A percentile compares a stretch with the other conserved stretches of the same genome.
These are phyloP conservation scores for Ephemerocybe angulata DNA, from an alignment of 768 basidiomycete species.

Conservation along the genomic window DNA sequence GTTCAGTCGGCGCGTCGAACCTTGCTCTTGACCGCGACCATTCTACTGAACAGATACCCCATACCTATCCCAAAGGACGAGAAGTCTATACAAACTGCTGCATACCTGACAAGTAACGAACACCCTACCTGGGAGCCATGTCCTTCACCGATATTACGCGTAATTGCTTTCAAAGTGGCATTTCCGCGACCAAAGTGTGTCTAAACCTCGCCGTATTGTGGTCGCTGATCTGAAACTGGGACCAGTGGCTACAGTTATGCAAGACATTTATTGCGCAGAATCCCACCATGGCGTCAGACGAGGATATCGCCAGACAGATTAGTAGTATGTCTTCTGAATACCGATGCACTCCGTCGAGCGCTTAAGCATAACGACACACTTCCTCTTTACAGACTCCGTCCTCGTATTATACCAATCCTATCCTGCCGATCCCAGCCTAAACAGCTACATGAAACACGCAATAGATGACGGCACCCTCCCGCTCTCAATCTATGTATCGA, in stretches of 20 bases:
- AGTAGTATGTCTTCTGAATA: conserved; percentile 47
- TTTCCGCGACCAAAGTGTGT: conserved; percentile 57
- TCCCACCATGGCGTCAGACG: background rate
- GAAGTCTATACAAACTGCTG: too few species aligned
- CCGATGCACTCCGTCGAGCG: conserved; percentile 5
- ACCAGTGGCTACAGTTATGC: conserved; percentile 68
- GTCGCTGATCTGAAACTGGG: conserved; percentile 6
- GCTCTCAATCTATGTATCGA: conserved; percentile 55
- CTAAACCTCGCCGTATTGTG: background rate
- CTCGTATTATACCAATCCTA: conserved; percentile 63
- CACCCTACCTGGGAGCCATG: conserved; percentile 34
- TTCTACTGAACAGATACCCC: too few species aligned
- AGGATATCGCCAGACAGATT: conserved; percentile 23
- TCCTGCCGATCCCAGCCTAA: conserved; percentile 66
- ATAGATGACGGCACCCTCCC: conserved; percentile 55
- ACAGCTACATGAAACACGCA: conserved; percentile 60
- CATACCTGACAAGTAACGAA: background rate
- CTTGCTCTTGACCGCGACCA: too few species aligned
- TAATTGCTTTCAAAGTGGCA: conserved; percentile 70
- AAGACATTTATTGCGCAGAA: conserved; percentile 14
- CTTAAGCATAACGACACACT: background rate
- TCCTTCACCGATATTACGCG: conserved; percentile 66
- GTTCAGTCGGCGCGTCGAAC: too few species aligned
- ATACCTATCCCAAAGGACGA: background rate
- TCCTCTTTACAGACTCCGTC: conserved; percentile 53